A percentile compares a stretch with the other conserved stretches of the same genome.
These are phyloP conservation scores for Pseudogymnoascus sp. DNA, from an alignment of 2,329 filamentous ascomycete species.

Conservation along the genomic window DNA sequence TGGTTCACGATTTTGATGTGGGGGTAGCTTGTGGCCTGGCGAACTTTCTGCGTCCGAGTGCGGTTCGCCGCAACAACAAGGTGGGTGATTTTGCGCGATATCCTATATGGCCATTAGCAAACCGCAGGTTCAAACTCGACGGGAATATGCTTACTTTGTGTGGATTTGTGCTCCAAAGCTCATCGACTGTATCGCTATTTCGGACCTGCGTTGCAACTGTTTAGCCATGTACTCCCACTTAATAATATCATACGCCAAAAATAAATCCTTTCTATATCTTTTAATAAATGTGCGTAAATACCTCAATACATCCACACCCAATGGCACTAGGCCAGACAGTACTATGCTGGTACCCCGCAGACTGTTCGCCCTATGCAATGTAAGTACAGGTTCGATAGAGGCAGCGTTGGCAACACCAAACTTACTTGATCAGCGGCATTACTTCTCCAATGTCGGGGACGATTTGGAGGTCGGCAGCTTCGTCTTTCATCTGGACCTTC, in stretches of 20 bases:
- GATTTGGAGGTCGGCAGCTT: conserved; percentile 41
- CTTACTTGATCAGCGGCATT: conserved; percentile 70
- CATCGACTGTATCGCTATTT: conserved; percentile 79
- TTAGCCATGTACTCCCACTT: background rate
- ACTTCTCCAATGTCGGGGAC: conserved; percentile 82
- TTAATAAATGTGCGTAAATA: conserved; percentile 22
- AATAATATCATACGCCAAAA: background rate
- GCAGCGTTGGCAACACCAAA: background rate
- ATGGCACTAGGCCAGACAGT: conserved; percentile 81
- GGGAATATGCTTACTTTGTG: conserved; percentile 27
- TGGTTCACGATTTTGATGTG: conserved; percentile 87
- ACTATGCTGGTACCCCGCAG: conserved; percentile 72
- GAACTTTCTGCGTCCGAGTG: conserved; percentile 83
- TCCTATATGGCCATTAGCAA: conserved; percentile 28
- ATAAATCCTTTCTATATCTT: background rate
- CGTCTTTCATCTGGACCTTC: conserved; percentile 38
- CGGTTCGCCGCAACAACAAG: conserved; percentile 64
- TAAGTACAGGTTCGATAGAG: conserved; percentile 17
- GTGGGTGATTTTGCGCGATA: conserved; percentile 62
- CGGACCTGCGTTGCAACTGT: conserved; percentile 47
- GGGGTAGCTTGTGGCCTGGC: conserved; percentile 71
- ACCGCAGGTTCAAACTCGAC: background rate
- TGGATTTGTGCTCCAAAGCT: conserved; percentile 70
- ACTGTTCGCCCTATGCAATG: conserved; percentile 43
- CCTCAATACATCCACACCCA: conserved; percentile 67